phyloP scores from a whole-genome alignment of 208 protist species.

The Polymyxa betae region DNA sequence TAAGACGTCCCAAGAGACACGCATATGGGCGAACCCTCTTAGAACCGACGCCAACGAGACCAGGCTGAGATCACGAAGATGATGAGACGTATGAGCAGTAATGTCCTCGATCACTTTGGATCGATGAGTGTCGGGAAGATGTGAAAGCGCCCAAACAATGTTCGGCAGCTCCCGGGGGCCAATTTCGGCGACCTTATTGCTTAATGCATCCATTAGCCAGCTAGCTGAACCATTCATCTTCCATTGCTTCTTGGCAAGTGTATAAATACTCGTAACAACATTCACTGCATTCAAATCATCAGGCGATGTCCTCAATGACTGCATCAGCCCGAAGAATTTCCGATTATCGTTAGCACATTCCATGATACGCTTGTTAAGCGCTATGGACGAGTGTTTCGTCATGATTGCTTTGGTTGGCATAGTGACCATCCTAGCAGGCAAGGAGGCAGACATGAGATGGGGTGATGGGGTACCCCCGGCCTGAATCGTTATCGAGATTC shows the following conservation, averaged over 20 bases:
- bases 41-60: background rate
- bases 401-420: no score
- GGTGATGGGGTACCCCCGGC: no score
- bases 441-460: no score
- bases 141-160: slow-evolving; percentile 14
- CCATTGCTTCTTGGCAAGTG: background rate
- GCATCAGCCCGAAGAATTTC: background rate
- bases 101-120: background rate
- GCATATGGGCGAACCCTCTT: background rate
- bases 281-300: background rate
- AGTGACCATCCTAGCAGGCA: no score
- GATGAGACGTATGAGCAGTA: background rate
- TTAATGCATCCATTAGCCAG: background rate
- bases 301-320: background rate
- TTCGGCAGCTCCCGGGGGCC: background rate
- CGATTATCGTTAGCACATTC: background rate
- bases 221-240: no score
- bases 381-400: no score
- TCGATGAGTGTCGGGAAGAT: background rate
- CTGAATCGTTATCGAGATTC: no score
- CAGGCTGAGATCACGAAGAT: background rate
- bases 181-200: background rate
- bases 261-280: background rate
- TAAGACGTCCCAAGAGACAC: background rate
- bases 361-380: background rate